Conservation (phyloP, 192 early-diverging fungal genomes). For the Powellomyces hirtus region DNA sequence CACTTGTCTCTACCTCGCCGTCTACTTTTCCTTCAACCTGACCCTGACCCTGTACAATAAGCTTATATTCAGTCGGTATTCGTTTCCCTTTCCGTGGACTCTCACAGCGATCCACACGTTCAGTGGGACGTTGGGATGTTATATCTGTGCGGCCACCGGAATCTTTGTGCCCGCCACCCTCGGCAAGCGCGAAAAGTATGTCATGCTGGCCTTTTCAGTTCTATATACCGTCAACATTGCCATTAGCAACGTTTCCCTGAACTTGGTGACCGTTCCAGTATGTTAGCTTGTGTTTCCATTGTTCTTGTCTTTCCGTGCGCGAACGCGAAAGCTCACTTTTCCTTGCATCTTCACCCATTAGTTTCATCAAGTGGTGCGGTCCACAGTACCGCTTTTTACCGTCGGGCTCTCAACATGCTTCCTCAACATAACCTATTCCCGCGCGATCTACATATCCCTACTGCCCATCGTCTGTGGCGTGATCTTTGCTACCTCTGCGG, state of each 20-base stretch:
- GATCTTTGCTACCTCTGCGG: conserved; percentile 77
- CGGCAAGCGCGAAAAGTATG: conserved; percentile 29
- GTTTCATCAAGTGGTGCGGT: conserved; percentile 82
- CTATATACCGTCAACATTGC: conserved; percentile 91
- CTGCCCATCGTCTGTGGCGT: conserved; percentile 73
- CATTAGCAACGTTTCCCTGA: conserved; percentile 73
- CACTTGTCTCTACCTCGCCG: conserved; percentile 31
- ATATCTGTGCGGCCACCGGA: not conserved
- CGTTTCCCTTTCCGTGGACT: conserved; percentile 77
- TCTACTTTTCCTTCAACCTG: conserved; percentile 76
- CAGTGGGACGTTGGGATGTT: conserved; percentile 67
- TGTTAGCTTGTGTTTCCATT: too few species aligned
- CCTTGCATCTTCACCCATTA: not conserved
- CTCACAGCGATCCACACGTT: conserved; percentile 82
- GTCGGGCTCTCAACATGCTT: conserved; percentile 62
- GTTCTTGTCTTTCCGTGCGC: not conserved
- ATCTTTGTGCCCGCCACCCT: conserved; percentile 51
- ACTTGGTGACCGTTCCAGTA: conserved; percentile 55
- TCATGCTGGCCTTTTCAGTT: conserved; percentile 72
- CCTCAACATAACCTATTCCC: conserved; percentile 52
- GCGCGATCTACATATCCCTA: conserved; percentile 61
- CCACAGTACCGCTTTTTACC: conserved; percentile 80
- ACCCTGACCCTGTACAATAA: conserved; percentile 84
- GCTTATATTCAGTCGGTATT: conserved; percentile 68
- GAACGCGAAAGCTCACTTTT: too few species aligned